Percentiles rank a stretch among this genome's conserved stretches.
These are phyloP conservation scores for Trichoderma arundinaceum DNA, from an alignment of 2,329 filamentous ascomycete genomes.

Conservation along the genomic window DNA sequence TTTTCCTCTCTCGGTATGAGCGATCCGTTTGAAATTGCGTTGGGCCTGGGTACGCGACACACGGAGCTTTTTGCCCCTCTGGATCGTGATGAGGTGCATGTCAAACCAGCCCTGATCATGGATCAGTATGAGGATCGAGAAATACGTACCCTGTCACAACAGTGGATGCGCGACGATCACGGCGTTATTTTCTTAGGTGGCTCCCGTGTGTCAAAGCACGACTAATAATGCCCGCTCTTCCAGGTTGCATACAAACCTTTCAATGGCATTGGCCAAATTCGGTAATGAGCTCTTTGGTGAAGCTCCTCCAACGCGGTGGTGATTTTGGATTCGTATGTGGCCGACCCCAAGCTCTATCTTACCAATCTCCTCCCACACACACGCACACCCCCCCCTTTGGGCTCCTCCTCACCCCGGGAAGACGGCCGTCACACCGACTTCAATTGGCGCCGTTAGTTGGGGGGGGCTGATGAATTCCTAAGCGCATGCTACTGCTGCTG, in stretches of 20 bases:
- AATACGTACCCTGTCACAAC: constrained; percentile 19
- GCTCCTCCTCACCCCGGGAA: background rate
- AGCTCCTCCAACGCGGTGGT: background rate
- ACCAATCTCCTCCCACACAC: background rate
- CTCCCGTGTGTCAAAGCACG: constrained; percentile 15
- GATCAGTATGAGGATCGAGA: constrained; percentile 29
- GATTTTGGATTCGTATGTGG: background rate
- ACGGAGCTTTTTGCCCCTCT: constrained; percentile 17
- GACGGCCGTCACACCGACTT: constrained; percentile 26
- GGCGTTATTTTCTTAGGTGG: constrained; percentile 16
- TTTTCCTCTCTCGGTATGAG: background rate
- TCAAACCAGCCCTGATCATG: constrained; percentile 22
- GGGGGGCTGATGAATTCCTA: constrained; percentile 20
- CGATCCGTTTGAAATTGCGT: background rate
- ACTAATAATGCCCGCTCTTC: constrained; percentile 5
- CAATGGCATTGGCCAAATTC: constrained; percentile 13
- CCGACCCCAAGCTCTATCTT: constrained; percentile 10
- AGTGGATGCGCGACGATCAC: constrained; percentile 25
- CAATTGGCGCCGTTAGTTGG: constrained; percentile 26
- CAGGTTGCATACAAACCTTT: background rate
- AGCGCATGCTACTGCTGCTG: constrained; percentile 14
- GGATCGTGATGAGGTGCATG: constrained; percentile 31
- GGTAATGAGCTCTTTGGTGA: constrained; percentile 20
- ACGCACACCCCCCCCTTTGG: constrained; percentile 1
- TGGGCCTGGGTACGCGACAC: constrained; percentile 6